Evolutionary conservation across 2,329 filamentous ascomycete genomes (phyloP).

Genomic region (Cordyceps fumosorosea): DNA sequence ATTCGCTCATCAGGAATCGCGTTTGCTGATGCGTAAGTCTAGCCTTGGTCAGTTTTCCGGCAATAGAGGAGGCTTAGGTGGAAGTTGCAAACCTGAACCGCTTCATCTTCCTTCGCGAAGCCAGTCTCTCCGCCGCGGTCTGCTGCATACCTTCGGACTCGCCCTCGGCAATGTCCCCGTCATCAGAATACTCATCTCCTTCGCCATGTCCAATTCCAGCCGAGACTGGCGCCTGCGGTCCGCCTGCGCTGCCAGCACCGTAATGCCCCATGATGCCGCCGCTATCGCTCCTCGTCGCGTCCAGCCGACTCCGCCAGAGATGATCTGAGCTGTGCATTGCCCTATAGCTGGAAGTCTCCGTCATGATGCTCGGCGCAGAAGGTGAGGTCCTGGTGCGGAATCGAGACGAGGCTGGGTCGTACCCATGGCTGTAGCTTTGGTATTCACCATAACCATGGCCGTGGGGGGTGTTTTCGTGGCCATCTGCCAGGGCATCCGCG

Average conservation of each 20-base stretch:
- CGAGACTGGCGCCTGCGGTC: not conserved
- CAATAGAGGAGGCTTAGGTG: not conserved
- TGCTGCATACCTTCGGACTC: conserved; percentile 22
- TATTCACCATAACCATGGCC: conserved; percentile 1
- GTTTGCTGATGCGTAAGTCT: conserved; percentile 95
- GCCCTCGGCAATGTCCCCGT: conserved; percentile 10
- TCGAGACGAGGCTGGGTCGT: conserved; percentile 4
- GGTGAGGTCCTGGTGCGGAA: conserved; percentile 9
- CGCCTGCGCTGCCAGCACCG: not conserved
- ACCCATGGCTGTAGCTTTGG: conserved; percentile 1
- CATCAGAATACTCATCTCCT: conserved; percentile 8
- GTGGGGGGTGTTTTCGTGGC: not conserved
- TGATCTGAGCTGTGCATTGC: not conserved
- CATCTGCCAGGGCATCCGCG: not conserved
- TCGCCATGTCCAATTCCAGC: conserved; percentile 4
- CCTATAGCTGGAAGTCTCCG: not conserved
- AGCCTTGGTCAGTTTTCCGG: conserved; percentile 2
- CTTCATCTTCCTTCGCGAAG: conserved; percentile 64
- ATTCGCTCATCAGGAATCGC: conserved; percentile 96
- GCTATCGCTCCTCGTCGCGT: not conserved
- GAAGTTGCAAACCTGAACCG: conserved; percentile 57
- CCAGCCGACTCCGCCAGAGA: conserved; percentile 4
- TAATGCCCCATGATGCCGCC: not conserved
- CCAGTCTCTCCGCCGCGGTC: conserved; percentile 51
- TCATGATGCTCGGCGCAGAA: conserved; percentile 11